Conservation (phyloP, 169 alveolate species). For the Cryptosporidium tyzzeri region DNA sequence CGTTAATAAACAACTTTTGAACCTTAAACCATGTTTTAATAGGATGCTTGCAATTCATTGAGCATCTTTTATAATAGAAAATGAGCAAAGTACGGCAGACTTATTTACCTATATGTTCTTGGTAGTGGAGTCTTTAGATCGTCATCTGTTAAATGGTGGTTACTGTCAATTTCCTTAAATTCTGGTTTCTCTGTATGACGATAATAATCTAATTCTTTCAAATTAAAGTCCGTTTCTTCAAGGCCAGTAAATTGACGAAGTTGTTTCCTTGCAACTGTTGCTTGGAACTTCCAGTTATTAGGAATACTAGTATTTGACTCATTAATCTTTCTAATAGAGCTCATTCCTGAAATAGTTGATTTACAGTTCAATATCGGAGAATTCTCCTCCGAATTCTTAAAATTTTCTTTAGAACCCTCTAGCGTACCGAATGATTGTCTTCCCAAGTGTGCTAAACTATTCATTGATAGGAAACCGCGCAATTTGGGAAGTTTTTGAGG, state of each 20-base stretch:
- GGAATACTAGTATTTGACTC: slow-evolving; percentile 25
- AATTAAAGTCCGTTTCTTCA: slow-evolving; percentile 37
- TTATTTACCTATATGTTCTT: slow-evolving; percentile 20
- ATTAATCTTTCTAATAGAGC: slow-evolving; percentile 56
- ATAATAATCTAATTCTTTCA: background rate
- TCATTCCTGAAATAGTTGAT: slow-evolving; percentile 14
- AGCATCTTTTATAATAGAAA: background rate
- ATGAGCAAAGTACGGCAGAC: background rate
- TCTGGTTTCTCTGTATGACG: background rate
- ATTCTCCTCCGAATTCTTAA: slow-evolving; percentile 1
- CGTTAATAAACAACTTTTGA: background rate
- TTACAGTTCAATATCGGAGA: slow-evolving; percentile 3
- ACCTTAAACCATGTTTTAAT: background rate
- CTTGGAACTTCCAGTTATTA: slow-evolving; percentile 71
- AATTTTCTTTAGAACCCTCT: background rate
- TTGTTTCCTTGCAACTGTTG: slow-evolving; percentile 70
- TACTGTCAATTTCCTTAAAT: background rate
- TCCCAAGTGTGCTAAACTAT: slow-evolving; percentile 67
- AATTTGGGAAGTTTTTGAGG: slow-evolving; percentile 47
- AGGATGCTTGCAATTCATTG: background rate
- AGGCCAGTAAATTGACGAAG: slow-evolving; percentile 31
- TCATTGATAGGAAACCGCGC: slow-evolving; percentile 75
- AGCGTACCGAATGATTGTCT: slow-evolving; percentile 32
- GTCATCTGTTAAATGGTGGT: slow-evolving; percentile 7
- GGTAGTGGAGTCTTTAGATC: slow-evolving; percentile 62